A percentile compares a stretch with the other conserved stretches of the same genome.
These are phyloP conservation scores for Barbarea vulgaris DNA, from an alignment of 345 rosid genomes.

Conservation along the genomic window DNA sequence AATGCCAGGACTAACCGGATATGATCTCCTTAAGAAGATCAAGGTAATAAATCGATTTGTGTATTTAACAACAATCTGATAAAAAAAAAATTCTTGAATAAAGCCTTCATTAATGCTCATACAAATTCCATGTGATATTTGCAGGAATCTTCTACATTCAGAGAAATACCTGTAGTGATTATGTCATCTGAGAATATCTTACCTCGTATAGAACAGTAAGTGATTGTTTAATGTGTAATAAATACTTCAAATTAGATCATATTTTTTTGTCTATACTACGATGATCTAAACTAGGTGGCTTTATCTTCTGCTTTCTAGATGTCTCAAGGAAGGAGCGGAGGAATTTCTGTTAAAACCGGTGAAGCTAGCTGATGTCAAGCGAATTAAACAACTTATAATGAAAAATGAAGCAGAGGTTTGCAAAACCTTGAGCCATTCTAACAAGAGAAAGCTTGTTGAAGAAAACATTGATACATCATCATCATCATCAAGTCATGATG, in stretches of 20 bases:
- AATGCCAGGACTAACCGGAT: constrained; percentile 87
- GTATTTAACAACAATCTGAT: background rate
- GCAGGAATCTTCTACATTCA: constrained; percentile 70
- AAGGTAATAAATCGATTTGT: constrained; percentile 46
- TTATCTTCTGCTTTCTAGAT: constrained; percentile 40
- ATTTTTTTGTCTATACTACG: background rate
- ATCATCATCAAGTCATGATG: constrained; percentile 22
- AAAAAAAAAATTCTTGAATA: background rate
- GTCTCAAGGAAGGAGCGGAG: constrained; percentile 93
- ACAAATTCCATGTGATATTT: background rate
- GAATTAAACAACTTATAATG: constrained; percentile 56
- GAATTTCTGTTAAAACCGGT: constrained; percentile 82
- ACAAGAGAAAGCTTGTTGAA: constrained; percentile 48
- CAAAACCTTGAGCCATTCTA: constrained; percentile 22
- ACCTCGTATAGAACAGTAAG: constrained; percentile 67
- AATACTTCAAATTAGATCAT: background rate
- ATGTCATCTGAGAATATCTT: constrained; percentile 84
- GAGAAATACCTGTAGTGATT: constrained; percentile 76
- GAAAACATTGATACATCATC: constrained; percentile 28
- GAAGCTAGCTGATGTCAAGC: constrained; percentile 64
- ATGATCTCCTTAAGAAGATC: constrained; percentile 76
- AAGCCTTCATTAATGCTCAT: background rate
- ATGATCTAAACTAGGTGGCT: constrained; percentile 13
- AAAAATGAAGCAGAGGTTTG: constrained; percentile 44
- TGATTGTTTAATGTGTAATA: background rate